A percentile compares a stretch with the other conserved stretches of the same genome.
phyloP scores from a whole-genome alignment of 495 filamentous ascomycete species.

The Lindgomyces ingoldianus region DNA sequence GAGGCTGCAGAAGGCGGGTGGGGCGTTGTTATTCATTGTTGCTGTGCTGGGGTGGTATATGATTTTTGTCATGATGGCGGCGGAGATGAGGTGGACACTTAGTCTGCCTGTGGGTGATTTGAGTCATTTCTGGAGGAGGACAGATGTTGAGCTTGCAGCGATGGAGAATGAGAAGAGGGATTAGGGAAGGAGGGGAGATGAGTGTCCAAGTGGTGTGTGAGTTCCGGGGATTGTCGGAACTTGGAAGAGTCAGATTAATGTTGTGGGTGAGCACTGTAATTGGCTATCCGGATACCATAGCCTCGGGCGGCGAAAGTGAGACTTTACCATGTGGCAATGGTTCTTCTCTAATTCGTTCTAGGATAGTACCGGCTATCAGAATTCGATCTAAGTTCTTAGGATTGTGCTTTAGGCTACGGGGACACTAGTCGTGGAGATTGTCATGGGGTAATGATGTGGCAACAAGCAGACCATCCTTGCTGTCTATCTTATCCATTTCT shows the following conservation, averaged over 20 bases:
- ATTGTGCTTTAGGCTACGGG: too few species aligned
- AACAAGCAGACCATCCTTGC: too few species aligned
- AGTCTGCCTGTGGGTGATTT: slow-evolving; percentile 58
- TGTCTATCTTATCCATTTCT: too few species aligned
- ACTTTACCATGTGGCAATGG: too few species aligned
- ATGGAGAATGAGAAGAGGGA: slow-evolving; percentile 33
- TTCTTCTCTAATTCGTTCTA: too few species aligned
- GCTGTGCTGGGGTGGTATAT: slow-evolving; percentile 58
- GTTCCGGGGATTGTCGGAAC: too few species aligned
- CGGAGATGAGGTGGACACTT: slow-evolving; percentile 57
- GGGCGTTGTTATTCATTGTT: slow-evolving; percentile 51
- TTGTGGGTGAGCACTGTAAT: not conserved
- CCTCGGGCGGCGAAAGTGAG: too few species aligned
- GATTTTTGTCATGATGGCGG: slow-evolving; percentile 53
- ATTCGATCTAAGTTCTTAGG: too few species aligned
- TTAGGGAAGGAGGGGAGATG: not conserved
- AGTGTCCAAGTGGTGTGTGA: not conserved
- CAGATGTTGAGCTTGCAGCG: slow-evolving; percentile 44
- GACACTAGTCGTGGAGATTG: too few species aligned
- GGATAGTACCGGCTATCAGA: too few species aligned
- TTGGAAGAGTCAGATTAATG: not conserved
- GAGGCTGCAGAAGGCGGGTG: slow-evolving; percentile 49
- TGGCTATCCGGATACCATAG: too few species aligned
- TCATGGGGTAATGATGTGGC: too few species aligned
- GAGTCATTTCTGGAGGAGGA: slow-evolving; percentile 55